Evolutionary conservation across 2,329 filamentous ascomycete genomes (phyloP).

Genomic region (Alternaria metachromatica): DNA sequence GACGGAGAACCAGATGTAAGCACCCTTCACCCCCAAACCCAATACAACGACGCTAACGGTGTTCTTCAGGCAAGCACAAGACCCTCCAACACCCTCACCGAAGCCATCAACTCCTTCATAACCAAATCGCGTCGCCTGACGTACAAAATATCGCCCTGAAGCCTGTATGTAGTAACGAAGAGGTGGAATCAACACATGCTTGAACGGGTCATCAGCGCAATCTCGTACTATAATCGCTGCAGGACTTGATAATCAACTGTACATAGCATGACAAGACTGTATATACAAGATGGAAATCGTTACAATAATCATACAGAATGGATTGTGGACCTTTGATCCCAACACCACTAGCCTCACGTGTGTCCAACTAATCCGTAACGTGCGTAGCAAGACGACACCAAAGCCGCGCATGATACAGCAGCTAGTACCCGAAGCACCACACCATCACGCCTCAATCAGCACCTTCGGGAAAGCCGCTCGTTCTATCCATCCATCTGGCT

Average conservation of each 20-base stretch:
- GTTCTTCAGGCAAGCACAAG: neutral
- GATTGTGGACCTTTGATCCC: neutral
- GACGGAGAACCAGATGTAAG: constrained; percentile 14
- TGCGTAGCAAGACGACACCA: neutral
- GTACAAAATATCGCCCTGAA: constrained; percentile 19
- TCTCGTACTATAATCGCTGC: neutral
- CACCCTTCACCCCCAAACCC: neutral
- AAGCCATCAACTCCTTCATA: constrained; percentile 17
- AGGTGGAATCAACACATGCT: neutral
- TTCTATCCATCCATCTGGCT: neutral
- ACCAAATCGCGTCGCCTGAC: constrained; percentile 15
- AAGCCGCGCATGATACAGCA: neutral
- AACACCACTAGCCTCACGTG: neutral
- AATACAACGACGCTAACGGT: neutral
- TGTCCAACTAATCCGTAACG: neutral
- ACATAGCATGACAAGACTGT: constrained; percentile 3
- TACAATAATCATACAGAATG: neutral
- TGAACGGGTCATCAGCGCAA: neutral
- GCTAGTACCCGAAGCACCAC: neutral
- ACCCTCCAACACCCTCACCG: neutral
- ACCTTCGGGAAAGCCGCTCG: neutral
- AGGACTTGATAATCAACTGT: neutral
- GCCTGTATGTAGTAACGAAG: neutral
- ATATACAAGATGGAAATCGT: neutral
- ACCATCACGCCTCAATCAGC: neutral